Evolutionary conservation across 768 basidiomycete species (phyloP).

Genomic region (Cytidiella melzeri): DNA sequence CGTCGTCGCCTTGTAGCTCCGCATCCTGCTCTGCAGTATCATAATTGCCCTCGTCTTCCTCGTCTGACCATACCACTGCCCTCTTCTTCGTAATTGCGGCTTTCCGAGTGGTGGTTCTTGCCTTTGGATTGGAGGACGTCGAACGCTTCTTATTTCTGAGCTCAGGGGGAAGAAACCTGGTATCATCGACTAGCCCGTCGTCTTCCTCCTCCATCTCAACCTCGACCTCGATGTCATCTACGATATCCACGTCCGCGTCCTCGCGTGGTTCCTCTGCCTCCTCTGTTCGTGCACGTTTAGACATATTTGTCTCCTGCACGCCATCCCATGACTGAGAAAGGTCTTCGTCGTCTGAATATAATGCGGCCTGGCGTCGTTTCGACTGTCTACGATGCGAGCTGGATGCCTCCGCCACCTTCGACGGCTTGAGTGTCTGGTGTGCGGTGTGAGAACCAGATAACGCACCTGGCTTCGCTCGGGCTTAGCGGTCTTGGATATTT

Average conservation of each 20-base stretch:
- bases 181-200: conserved; percentile 20
- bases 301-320: conserved; percentile 14
- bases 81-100: conserved; percentile 11
- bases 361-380: conserved; percentile 19
- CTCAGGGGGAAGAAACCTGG: conserved; percentile 16
- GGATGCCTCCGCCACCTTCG: conserved; percentile 1
- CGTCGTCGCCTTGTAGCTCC: conserved; percentile 23
- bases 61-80: conserved; percentile 13
- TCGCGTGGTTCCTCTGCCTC: conserved; percentile 18
- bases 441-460: not conserved
- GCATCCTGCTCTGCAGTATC: conserved; percentile 22
- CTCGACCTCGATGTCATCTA: conserved; percentile 19
- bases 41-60: conserved; percentile 8
- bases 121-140: conserved; percentile 6
- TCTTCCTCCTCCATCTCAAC: conserved; percentile 20
- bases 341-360: conserved; percentile 22
- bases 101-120: not conserved
- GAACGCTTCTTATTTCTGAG: not conserved
- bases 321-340: conserved; percentile 9
- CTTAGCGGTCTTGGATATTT: no score
- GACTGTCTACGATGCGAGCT: conserved; percentile 6
- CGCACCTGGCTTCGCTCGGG: no score
- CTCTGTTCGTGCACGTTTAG: conserved; percentile 18
- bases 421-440: no score
- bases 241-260: conserved; percentile 26